A percentile compares a stretch with the other conserved stretches of the same genome.
phyloP scores from a whole-genome alignment of 148 eudicot species.

The Rhododendron ovatum region DNA sequence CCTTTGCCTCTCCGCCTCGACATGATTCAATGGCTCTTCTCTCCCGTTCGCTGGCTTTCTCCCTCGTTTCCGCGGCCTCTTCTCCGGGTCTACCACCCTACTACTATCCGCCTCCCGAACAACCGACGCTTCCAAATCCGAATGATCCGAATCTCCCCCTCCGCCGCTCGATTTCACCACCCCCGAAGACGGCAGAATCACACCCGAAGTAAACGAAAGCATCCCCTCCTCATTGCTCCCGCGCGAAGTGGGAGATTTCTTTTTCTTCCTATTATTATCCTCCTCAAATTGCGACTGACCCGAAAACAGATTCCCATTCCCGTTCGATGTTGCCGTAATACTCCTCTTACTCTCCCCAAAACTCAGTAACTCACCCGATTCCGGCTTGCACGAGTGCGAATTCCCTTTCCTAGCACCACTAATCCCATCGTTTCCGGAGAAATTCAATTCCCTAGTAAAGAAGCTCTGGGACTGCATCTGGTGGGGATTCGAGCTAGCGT shows the following conservation, averaged over 20 bases:
- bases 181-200: constrained; percentile 45
- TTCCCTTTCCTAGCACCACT: constrained; percentile 28
- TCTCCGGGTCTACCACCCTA: constrained; percentile 58
- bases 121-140: constrained; percentile 78
- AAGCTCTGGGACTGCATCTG: constrained; percentile 19
- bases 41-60: constrained; percentile 94
- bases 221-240: constrained; percentile 76
- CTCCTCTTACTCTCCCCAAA: constrained; percentile 55
- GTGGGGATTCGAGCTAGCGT: constrained; percentile 16
- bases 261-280: constrained; percentile 49
- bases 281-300: constrained; percentile 34
- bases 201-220: constrained; percentile 70
- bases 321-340: not conserved
- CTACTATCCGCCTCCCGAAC: constrained; percentile 63
- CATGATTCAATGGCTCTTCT: constrained; percentile 92
- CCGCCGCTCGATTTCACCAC: constrained; percentile 28
- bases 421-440: constrained; percentile 37
- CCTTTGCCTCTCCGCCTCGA: constrained; percentile 90
- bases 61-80: constrained; percentile 73
- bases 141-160: constrained; percentile 60
- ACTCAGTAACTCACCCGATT: constrained; percentile 60
- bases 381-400: constrained; percentile 44
- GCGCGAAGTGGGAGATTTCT: constrained; percentile 50
- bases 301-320: constrained; percentile 20
- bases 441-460: constrained; percentile 53